These are phyloP conservation scores for Psilocybe tampanensis DNA, from an alignment of 768 basidiomycete genomes.

Conservation along the genomic window DNA sequence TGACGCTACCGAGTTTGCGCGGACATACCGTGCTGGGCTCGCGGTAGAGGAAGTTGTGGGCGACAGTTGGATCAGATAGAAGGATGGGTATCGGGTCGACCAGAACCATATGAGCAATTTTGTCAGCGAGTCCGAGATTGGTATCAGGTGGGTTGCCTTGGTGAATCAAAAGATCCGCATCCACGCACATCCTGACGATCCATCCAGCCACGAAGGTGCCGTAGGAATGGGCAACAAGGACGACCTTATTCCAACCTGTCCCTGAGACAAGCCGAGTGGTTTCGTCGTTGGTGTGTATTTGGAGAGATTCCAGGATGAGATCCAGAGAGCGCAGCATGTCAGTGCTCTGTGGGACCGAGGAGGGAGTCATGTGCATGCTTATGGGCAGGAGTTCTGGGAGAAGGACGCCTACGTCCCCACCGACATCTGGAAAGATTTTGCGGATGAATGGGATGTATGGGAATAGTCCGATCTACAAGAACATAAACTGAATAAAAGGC, in stretches of 20 bases:
- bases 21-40: slow-evolving; percentile 22
- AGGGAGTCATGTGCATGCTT: slow-evolving; percentile 57
- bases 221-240: slow-evolving; percentile 61
- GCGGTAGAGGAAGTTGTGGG: slow-evolving; percentile 70
- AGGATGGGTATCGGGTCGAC: slow-evolving; percentile 70
- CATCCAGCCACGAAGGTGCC: slow-evolving; percentile 61
- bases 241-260: slow-evolving; percentile 32
- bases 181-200: slow-evolving; percentile 43
- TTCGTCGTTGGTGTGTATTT: neutral
- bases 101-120: slow-evolving; percentile 49
- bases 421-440: neutral
- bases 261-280: neutral
- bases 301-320: slow-evolving; percentile 45
- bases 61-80: slow-evolving; percentile 62
- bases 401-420: slow-evolving; percentile 56
- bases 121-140: slow-evolving; percentile 21
- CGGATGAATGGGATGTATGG: slow-evolving; percentile 56
- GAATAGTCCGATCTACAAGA: slow-evolving; percentile 57
- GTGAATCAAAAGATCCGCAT: slow-evolving; percentile 9
- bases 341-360: slow-evolving; percentile 43
- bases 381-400: slow-evolving; percentile 63
- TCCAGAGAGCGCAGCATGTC: slow-evolving; percentile 45
- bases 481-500: neutral
- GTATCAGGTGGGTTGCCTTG: neutral
- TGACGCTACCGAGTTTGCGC: slow-evolving; percentile 2